Evolutionary conservation across 2,329 filamentous ascomycete species (phyloP), one percentile per base, ranked within the genome.

Genomic region (Monosporascus sp.): DNA sequence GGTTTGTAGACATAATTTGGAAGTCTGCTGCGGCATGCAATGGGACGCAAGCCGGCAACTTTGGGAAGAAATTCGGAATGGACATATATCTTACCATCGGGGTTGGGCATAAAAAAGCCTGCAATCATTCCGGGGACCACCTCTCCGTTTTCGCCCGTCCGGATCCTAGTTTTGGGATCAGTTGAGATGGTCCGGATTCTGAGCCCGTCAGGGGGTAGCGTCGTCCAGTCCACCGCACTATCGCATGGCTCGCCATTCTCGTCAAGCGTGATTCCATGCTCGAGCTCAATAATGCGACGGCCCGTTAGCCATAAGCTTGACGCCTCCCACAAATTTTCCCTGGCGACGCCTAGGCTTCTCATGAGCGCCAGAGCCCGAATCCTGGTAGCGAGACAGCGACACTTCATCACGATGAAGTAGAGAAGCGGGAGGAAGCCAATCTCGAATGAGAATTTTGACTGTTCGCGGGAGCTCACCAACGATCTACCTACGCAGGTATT

Each of bases 301-400:
- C 65, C 70, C 2, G 70, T 52, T 2, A 63, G 61, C 48, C 69
- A 64, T 58, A 75, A 61, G 0, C 62, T 57, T 0, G 55, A 51
- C 0, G 63, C 55, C 22, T 75, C 68, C 72, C 72, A 76, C 0
- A 74, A 50, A 1, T 65, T 68, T 51, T 76, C 73, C 19, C 67
- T 60, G 1, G 59, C 50, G 0, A 65, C 63, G 0, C 69, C 65
- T 1, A 74, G 57, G 0, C 48, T 58, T 16, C 59, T 60, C 55
- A 76, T 60, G 16, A 72, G 54, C 0, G 58, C 55, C 0, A 76
- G 56, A 0, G 71, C 74, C 2, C 60, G 59, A 0, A 73, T 37
- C 0, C 74, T 65, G 0, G 71, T 66, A 1, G 51, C 47, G 6
- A 75, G 60, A n/a, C 65, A 64, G 0, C 74, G 71, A 41, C 74